Percentiles rank a stretch among this genome's conserved stretches.
phyloP scores from a whole-genome alignment of 129 eudicot species.

The Flaveria brownii region DNA sequence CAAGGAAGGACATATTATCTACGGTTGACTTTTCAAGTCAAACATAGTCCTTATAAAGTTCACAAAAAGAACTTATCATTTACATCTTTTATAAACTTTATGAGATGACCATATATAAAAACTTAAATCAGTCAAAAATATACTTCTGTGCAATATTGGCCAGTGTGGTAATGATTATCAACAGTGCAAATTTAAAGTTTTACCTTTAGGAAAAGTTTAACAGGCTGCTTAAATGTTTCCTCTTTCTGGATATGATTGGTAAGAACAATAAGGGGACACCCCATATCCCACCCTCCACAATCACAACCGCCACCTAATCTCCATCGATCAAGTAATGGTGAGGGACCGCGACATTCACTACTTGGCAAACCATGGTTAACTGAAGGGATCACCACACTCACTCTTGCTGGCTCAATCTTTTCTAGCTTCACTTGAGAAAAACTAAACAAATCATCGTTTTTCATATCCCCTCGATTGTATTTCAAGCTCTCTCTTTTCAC shows the following conservation, averaged over 20 bases:
- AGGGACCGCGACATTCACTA: constrained; percentile 64
- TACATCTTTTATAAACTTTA: neutral
- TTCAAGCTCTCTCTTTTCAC: no score
- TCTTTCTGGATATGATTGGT: constrained; percentile 45
- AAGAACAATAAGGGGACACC: constrained; percentile 77
- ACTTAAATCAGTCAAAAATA: neutral
- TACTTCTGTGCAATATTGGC: neutral
- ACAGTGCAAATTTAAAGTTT: neutral
- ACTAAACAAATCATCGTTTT: constrained; percentile 39
- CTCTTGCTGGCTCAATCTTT: constrained; percentile 34
- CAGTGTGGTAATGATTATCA: neutral
- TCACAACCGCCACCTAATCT: constrained; percentile 90
- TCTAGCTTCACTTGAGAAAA: constrained; percentile 35
- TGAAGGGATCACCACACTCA: constrained; percentile 74
- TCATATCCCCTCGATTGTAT: constrained; percentile 42
- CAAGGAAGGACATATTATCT: neutral
- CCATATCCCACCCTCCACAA: constrained; percentile 98
- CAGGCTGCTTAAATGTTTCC: constrained; percentile 43
- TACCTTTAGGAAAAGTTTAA: constrained; percentile 72
- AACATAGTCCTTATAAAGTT: constrained; percentile 1
- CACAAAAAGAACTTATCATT: neutral
- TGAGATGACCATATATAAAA: neutral
- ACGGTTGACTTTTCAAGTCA: constrained; percentile 12
- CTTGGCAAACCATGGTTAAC: constrained; percentile 76
- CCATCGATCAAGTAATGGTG: constrained; percentile 81